Conservation (phyloP, 192 early-diverging fungal genomes). For the Spizellomyces sp. region DNA sequence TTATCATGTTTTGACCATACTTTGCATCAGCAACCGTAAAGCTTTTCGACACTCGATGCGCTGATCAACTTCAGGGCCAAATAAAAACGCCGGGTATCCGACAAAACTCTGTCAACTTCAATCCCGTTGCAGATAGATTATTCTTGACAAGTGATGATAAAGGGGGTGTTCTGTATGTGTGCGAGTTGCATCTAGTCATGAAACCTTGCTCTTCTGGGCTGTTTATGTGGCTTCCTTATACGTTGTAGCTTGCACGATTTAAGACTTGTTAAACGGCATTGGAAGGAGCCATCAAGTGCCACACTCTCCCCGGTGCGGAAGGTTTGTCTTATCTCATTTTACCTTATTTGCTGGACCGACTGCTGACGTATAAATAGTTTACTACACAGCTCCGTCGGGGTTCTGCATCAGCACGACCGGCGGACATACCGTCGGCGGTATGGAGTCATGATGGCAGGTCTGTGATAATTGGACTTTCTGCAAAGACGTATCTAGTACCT, state of each 20-base stretch:
- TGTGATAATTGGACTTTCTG: neutral
- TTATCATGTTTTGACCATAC: no score
- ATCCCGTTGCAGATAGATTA: conserved; percentile 17
- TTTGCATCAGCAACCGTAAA: conserved; percentile 2
- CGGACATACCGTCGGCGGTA: conserved; percentile 12
- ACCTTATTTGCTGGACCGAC: neutral
- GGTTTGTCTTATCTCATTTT: neutral
- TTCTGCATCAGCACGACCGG: neutral
- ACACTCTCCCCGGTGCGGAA: neutral
- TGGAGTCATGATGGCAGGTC: conserved; percentile 19
- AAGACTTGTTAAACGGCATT: no score
- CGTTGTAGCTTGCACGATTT: neutral
- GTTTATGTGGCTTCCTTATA: neutral
- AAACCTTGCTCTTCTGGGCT: neutral
- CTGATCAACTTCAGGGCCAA: conserved; percentile 7
- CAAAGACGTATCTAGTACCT: neutral
- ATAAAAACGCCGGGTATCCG: neutral
- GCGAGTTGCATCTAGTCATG: neutral
- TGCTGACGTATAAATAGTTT: neutral
- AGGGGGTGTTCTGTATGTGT: conserved; percentile 19
- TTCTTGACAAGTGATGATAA: conserved; percentile 14
- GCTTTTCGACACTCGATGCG: conserved; percentile 14
- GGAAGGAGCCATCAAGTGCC: no score
- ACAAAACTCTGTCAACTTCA: conserved; percentile 24
- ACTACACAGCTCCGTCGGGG: neutral